These are phyloP conservation scores for Cucurbita pepo DNA, from an alignment of 306 rosid species.

Conservation along the genomic window DNA sequence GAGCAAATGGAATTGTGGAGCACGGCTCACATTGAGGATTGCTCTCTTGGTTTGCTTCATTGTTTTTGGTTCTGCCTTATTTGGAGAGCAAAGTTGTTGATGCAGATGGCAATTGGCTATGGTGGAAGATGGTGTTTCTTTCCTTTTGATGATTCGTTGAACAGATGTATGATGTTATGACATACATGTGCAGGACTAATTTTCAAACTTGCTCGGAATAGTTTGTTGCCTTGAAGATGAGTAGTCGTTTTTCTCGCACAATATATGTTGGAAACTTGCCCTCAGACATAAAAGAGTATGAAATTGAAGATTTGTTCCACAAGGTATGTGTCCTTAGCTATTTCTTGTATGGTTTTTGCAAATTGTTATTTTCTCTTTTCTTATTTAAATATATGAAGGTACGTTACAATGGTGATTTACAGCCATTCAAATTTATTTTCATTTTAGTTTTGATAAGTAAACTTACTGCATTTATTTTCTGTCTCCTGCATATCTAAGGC, in stretches of 20 bases:
- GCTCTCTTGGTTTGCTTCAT: constrained; percentile 99
- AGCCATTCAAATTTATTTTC: not conserved
- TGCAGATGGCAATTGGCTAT: constrained; percentile 25
- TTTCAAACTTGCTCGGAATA: not conserved
- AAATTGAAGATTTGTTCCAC: constrained; percentile 85
- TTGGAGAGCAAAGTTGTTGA: constrained; percentile 39
- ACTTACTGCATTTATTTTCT: not conserved
- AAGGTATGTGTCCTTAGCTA: constrained; percentile 37
- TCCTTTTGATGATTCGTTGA: constrained; percentile 2
- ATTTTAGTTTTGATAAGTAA: not conserved
- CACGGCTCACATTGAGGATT: constrained; percentile 97
- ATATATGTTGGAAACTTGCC: constrained; percentile 98
- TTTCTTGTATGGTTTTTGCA: not conserved
- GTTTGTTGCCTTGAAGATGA: constrained; percentile 43
- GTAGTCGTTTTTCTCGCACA: constrained; percentile 98
- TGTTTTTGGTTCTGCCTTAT: constrained; percentile 54
- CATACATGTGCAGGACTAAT: constrained; percentile 30
- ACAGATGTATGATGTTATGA: constrained; percentile 10
- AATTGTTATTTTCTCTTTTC: not conserved
- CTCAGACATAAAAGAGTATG: constrained; percentile 69
- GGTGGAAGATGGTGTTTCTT: constrained; percentile 15
- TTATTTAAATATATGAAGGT: not conserved
- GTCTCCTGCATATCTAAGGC: not conserved
- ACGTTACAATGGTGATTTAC: not conserved
- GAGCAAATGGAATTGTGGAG: constrained; percentile 99